Evolutionary conservation across 371 early-diverging fungal genomes (phyloP).

Genomic region (Rhizopus arrhizus): DNA sequence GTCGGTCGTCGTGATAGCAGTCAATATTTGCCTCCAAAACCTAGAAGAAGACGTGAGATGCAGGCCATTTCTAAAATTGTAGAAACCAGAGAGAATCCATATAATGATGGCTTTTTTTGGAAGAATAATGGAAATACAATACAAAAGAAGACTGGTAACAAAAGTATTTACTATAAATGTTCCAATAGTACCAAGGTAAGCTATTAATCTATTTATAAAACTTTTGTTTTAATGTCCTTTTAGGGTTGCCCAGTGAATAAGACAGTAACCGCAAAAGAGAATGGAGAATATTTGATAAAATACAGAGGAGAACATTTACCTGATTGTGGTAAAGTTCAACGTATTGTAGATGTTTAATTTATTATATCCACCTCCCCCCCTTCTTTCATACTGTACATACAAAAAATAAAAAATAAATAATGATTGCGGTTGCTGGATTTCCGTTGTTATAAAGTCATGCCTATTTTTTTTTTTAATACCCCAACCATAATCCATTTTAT

Average conservation of each 20-base stretch:
- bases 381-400: neutral
- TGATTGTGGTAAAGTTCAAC: slow-evolving; percentile 59
- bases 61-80: slow-evolving; percentile 61
- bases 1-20: neutral
- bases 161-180: slow-evolving; percentile 61
- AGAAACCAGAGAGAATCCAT: slow-evolving; percentile 56
- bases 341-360: slow-evolving; percentile 16
- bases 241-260: slow-evolving; percentile 66
- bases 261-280: slow-evolving; percentile 65
- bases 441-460: neutral
- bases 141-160: slow-evolving; percentile 59
- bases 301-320: slow-evolving; percentile 64
- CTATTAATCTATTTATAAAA: no score
- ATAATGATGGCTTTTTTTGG: slow-evolving; percentile 56
- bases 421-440: neutral
- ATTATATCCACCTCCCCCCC: neutral
- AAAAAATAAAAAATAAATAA: no score
- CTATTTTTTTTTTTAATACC: no score
- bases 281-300: slow-evolving; percentile 64
- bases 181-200: slow-evolving; percentile 45
- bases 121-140: slow-evolving; percentile 62
- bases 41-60: slow-evolving; percentile 55
- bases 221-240: neutral
- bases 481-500: no score
- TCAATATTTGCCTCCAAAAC: slow-evolving; percentile 19